Evolutionary conservation across 192 early-diverging fungal genomes (phyloP), one percentile per base, ranked within the genome.

Genomic region (Obelidium mucronatum): DNA sequence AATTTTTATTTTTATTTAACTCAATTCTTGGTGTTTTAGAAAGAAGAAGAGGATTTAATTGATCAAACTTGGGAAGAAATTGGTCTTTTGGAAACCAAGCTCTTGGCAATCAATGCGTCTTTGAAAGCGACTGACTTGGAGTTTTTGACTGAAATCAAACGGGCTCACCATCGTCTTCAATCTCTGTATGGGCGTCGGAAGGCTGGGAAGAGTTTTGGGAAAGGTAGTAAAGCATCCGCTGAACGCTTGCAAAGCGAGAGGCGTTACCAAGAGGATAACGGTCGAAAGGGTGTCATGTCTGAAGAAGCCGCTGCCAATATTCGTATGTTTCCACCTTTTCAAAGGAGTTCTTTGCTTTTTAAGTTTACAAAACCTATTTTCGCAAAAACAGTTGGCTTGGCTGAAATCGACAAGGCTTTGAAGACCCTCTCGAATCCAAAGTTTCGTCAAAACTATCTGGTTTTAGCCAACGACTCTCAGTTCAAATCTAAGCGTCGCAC

Each of bases 341-440:
- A 61, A 17, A 3, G 59, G 22, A 26, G 17, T 22, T 3, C 15
- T 30, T 8, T 59, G 58, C 26, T 11, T 65, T 37, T 39, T 42
- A 26, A 1, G 19, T 30, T 61, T 61, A 31, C 64, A 31, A 66
- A 39, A 39, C 30, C 17, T 26, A 26, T 66, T 61, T 13, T 31
- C n/a, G 33, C 17, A 33, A 2, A 11, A 40, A n/a, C 67, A 72
- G 69, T 72, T 13, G 52, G 53, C 28, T 39, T 72, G 51, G 35
- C 1, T 33, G 69, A 72, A 72, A 56, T 72, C 40, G 69, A 72
- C 53, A 22, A 58, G 55, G 69, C 69, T 30, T 58, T 39, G 26
- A 58, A 19, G n/a, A 59, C 36, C 2, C 55, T 72, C 1, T 5
- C 37, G 0, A 72, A 72, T 19, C 19, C 40, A 26, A 72, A 72